Percentiles rank a stretch among this genome's conserved stretches.
These are phyloP conservation scores for Sordariomycetes sp. DNA, from an alignment of 2,329 filamentous ascomycete genomes.

Conservation along the genomic window DNA sequence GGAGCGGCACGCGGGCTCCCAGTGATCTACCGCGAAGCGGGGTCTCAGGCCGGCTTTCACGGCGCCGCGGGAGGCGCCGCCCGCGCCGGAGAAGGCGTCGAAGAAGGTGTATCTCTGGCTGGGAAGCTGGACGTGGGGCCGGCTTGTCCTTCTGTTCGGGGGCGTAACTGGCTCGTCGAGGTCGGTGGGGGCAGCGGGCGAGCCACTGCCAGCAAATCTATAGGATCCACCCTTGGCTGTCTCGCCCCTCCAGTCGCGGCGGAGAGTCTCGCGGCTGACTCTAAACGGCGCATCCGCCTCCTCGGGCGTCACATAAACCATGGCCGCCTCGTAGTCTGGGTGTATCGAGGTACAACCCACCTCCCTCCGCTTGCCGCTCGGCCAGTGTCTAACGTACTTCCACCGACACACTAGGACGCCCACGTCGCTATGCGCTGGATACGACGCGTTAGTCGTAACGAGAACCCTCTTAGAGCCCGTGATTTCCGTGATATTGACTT, in stretches of 20 bases:
- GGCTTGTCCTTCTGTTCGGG: too few species aligned
- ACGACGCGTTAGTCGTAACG: conserved; percentile 39
- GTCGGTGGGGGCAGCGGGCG: conserved; percentile 8
- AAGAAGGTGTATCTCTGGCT: conserved; percentile 49
- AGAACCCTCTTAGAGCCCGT: conserved; percentile 24
- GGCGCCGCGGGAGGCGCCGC: conserved; percentile 57
- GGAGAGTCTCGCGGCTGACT: conserved; percentile 15
- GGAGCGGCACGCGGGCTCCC: conserved; percentile 38
- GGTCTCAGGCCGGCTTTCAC: conserved; percentile 40
- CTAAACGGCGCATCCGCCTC: conserved; percentile 16
- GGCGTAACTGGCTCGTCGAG: conserved; percentile 9
- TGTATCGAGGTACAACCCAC: conserved; percentile 9
- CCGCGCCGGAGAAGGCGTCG: conserved; percentile 62
- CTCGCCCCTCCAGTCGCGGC: conserved; percentile 22
- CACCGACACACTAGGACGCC: conserved; percentile 38
- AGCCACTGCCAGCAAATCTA: conserved; percentile 13
- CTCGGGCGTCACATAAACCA: conserved; percentile 13
- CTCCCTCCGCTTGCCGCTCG: conserved; percentile 6
- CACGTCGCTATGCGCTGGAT: conserved; percentile 20
- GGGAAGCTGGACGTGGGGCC: not conserved
- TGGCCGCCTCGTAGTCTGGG: conserved; percentile 21
- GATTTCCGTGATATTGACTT: conserved; percentile 25
- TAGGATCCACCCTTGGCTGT: conserved; percentile 24
- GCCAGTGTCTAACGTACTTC: conserved; percentile 22
- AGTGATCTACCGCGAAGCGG: conserved; percentile 51